Base-by-base conservation (phyloP, 2,329 filamentous ascomycete species). In the Colletotrichum spaethianum region DNA sequence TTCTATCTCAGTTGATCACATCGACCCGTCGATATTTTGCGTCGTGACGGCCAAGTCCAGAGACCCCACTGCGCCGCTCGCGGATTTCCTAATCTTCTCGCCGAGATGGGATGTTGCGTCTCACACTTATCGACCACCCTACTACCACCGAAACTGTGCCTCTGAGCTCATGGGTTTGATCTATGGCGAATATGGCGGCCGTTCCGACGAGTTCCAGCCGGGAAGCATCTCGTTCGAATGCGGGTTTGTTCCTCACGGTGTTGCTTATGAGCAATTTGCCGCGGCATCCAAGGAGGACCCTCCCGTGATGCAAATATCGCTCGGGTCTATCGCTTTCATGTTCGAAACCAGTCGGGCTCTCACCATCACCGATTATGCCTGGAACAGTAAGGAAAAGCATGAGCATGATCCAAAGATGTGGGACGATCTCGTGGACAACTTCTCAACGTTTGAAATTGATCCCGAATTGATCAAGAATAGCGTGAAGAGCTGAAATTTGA, bases 71-170 rank as follows among this genome's bases (percentile, higher is more conserved):
- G 88, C 88, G 0, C 86, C 89, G 2, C 80, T 90, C 3, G 87
- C 87, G 0, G 92, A 93, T 79, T 93, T 93, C 74, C 86, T 93
- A 56, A 89, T 91, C 79, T 93, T 93, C 79, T 89, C 90, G 0
- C 90, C 91, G 0, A 85, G 90, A 23, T 93, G 91, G 91, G 85
- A 91, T 18, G 89, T 92, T 1, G 86, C 88, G 0, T 86, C 88
- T 57, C 86, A 86, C 70, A 92, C 91, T 0, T 92, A 91, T 81
- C 86, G 90, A 0, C 89, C 89, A 1, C 91, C 91, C 0, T 93
- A 91, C 80, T 93, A 92, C 78, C 91, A 92, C 78, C 85, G 89
- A 56, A 91, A 90, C 77, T 86, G 85, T 48, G 88, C 88, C 38
- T 86, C 86, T 0, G 89, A 91, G 75, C 83, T 90, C 67, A 88